Percentiles rank a stretch among this genome's conserved stretches.
Evolutionary conservation across 2,329 filamentous ascomycete genomes (phyloP).

Genomic region (Diaporthe caulivora): DNA sequence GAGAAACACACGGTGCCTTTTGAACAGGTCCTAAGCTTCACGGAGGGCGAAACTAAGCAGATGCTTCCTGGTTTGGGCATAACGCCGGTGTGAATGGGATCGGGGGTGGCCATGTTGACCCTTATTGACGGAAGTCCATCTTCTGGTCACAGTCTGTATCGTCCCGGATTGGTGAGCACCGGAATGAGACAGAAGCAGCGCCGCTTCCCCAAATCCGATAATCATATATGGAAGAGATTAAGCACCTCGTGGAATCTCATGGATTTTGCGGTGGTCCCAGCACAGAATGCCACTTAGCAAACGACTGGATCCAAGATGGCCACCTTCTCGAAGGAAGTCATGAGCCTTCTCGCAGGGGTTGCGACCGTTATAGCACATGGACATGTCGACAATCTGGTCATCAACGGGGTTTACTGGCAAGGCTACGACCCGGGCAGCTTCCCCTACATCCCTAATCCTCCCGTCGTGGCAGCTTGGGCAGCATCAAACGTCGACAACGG

Average conservation of each 20-base stretch:
- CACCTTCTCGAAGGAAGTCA: not conserved
- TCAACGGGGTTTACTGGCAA: slow-evolving; percentile 36
- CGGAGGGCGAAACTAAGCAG: not conserved
- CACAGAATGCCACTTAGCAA: not conserved
- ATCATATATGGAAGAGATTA: not conserved
- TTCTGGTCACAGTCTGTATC: not conserved
- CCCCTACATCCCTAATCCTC: slow-evolving; percentile 30
- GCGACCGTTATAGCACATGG: slow-evolving; percentile 30
- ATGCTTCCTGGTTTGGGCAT: not conserved
- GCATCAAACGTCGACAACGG: slow-evolving; percentile 49
- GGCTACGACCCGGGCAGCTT: slow-evolving; percentile 32
- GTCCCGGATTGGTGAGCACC: not conserved
- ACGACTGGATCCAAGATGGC: not conserved
- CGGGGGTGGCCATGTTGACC: not conserved
- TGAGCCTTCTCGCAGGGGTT: slow-evolving; percentile 14
- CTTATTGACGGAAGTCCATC: not conserved
- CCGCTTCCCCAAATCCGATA: not conserved
- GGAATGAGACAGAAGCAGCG: not conserved
- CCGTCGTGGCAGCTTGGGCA: slow-evolving; percentile 35
- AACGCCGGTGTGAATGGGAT: not conserved
- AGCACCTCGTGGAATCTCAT: not conserved
- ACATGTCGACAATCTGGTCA: slow-evolving; percentile 39
- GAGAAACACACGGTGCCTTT: not conserved
- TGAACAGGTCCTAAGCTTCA: not conserved
- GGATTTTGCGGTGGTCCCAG: not conserved